Conservation (phyloP, 352 stramenopile genomes). For the Phytophthora uliginosa region DNA sequence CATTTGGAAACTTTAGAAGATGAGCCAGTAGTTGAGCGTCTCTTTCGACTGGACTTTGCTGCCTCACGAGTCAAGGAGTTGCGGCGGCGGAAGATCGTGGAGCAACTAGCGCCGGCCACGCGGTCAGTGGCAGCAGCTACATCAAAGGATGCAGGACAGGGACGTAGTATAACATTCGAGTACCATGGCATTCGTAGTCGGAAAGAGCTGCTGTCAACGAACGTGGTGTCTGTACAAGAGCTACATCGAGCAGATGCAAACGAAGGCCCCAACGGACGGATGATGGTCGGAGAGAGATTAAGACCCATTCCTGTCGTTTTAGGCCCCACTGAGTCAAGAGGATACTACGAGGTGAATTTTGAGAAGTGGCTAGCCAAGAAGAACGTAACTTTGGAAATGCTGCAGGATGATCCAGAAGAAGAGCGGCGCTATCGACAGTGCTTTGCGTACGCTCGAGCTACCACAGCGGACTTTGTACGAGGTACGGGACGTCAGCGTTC, state of each 20-base stretch:
- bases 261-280: not conserved
- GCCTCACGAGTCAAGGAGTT: conserved; percentile 2
- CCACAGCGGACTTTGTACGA: not conserved
- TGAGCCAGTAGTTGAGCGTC: conserved; percentile 10
- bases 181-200: not conserved
- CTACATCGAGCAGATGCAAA: not conserved
- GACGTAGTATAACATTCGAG: not conserved
- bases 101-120: not conserved
- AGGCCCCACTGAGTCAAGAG: not conserved
- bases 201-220: not conserved
- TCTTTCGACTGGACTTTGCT: conserved; percentile 9
- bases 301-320: not conserved
- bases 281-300: not conserved
- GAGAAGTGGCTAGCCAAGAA: not conserved
- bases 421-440: conserved; percentile 5
- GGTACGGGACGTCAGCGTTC: not conserved
- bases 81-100: not conserved
- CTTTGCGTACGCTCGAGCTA: not conserved
- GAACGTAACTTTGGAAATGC: not conserved
- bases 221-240: not conserved
- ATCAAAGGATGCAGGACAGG: not conserved
- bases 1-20: not conserved
- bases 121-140: not conserved
- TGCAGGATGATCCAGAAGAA: conserved; percentile 1
- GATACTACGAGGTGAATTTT: not conserved